These are phyloP conservation scores for Talaromyces islandicus DNA, from an alignment of 2,329 filamentous ascomycete species.

Conservation along the genomic window DNA sequence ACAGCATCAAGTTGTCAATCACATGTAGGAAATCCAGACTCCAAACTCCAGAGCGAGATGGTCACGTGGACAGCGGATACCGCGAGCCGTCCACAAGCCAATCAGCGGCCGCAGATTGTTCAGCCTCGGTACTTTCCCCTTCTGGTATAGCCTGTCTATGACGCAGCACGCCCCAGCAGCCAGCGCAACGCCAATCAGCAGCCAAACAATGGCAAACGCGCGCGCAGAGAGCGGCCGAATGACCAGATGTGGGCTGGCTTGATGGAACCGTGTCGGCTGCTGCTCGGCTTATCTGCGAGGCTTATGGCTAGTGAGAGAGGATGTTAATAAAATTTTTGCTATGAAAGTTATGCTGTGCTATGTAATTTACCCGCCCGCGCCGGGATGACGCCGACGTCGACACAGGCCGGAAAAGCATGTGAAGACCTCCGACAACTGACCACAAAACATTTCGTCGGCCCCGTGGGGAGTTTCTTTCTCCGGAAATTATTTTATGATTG, in stretches of 20 bases:
- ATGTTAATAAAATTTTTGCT: neutral
- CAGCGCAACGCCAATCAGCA: conserved; percentile 15
- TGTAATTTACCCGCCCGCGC: neutral
- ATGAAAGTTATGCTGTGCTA: neutral
- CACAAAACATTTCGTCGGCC: conserved; percentile 1
- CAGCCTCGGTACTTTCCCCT: conserved; percentile 18
- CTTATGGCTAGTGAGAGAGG: neutral
- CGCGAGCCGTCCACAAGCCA: neutral
- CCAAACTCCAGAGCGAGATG: neutral
- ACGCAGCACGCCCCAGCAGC: conserved; percentile 10
- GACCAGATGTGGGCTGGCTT: neutral
- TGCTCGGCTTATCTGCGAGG: neutral
- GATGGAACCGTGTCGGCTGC: neutral
- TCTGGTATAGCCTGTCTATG: conserved; percentile 8
- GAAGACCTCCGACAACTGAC: conserved; percentile 5
- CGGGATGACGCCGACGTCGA: conserved; percentile 4
- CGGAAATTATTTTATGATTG: neutral
- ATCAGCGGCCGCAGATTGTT: neutral
- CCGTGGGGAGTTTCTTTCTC: conserved; percentile 1
- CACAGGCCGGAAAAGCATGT: conserved; percentile 7
- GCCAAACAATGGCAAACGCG: neutral
- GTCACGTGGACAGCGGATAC: neutral
- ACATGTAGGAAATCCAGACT: neutral
- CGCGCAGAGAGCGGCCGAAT: neutral
- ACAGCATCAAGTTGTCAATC: neutral